Percentiles rank a stretch among this genome's conserved stretches.
Conservation (phyloP, 768 basidiomycete genomes). For the Amylocystis lapponica region DNA sequence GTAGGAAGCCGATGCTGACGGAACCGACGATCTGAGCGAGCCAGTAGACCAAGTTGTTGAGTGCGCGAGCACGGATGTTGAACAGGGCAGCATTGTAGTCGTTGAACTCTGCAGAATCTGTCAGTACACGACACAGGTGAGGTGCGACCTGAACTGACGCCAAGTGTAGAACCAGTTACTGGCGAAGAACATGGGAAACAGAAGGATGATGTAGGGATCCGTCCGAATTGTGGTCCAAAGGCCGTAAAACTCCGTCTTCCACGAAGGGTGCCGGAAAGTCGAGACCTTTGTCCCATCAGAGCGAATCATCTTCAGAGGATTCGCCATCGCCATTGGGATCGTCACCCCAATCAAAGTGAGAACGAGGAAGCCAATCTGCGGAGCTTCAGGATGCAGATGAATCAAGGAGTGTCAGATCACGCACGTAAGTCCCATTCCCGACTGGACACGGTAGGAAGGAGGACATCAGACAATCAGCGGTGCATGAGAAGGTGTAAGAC, state of each 20-base stretch:
- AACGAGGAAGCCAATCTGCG: slow-evolving; percentile 68
- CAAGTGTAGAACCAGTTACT: slow-evolving; percentile 86
- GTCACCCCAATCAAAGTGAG: slow-evolving; percentile 64
- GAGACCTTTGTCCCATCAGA: slow-evolving; percentile 68
- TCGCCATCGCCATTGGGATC: slow-evolving; percentile 65
- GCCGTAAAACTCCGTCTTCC: slow-evolving; percentile 69
- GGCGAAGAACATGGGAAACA: slow-evolving; percentile 84
- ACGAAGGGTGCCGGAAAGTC: slow-evolving; percentile 61
- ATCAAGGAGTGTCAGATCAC: slow-evolving; percentile 17
- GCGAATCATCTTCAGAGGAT: slow-evolving; percentile 68
- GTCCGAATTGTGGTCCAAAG: slow-evolving; percentile 62
- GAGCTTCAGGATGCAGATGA: neutral
- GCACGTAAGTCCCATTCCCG: slow-evolving; percentile 68
- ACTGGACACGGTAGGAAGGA: slow-evolving; percentile 32
- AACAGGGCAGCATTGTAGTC: slow-evolving; percentile 77
- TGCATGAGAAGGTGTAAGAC: neutral
- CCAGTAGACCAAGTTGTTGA: slow-evolving; percentile 83
- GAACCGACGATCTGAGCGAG: slow-evolving; percentile 73
- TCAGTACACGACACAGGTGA: neutral
- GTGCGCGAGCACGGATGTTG: slow-evolving; percentile 69
- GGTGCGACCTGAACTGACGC: slow-evolving; percentile 43
- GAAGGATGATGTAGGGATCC: slow-evolving; percentile 66
- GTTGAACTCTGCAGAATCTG: slow-evolving; percentile 55
- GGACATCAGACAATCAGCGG: neutral
- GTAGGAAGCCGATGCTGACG: slow-evolving; percentile 58